phyloP scores from a whole-genome alignment of 2,329 filamentous ascomycete genomes.

The Pseudocercospora crystallina region DNA sequence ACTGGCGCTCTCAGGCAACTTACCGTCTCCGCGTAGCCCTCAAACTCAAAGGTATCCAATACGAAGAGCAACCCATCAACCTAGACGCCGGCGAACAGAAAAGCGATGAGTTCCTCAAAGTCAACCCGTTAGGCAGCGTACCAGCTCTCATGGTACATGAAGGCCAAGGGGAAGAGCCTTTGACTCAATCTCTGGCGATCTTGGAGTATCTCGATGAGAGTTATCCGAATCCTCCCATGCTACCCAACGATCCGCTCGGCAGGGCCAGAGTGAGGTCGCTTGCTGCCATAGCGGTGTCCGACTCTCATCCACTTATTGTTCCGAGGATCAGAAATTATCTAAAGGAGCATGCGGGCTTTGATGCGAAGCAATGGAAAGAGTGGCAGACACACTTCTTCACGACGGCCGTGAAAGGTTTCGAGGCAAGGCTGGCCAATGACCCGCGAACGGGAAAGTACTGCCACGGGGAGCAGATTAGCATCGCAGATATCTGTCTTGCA shows the following conservation, averaged over 20 bases:
- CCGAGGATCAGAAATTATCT: conserved; percentile 1
- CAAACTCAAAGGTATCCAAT: conserved; percentile 1
- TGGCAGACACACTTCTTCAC: conserved; percentile 6
- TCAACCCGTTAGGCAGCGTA: not conserved
- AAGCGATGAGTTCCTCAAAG: not conserved
- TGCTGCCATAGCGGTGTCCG: not conserved
- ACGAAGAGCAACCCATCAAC: conserved; percentile 1
- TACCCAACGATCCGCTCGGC: not conserved
- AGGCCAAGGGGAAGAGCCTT: not conserved
- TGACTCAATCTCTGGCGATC: not conserved
- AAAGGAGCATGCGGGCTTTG: not conserved
- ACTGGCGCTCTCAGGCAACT: conserved; percentile 5
- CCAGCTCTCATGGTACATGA: not conserved
- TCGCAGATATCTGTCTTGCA: conserved; percentile 2
- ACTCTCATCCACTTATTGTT: conserved; percentile 1
- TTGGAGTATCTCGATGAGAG: not conserved
- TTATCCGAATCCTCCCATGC: not conserved
- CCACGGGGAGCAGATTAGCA: not conserved
- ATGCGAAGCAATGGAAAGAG: not conserved
- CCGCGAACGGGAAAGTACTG: not conserved
- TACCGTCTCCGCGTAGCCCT: conserved; percentile 2
- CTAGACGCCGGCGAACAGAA: not conserved
- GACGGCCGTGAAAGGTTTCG: conserved; percentile 1
- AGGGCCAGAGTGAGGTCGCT: not conserved
- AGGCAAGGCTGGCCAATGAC: not conserved